Conservation (phyloP, 1,139 yeast genomes). For the Ashbya aceris region DNA sequence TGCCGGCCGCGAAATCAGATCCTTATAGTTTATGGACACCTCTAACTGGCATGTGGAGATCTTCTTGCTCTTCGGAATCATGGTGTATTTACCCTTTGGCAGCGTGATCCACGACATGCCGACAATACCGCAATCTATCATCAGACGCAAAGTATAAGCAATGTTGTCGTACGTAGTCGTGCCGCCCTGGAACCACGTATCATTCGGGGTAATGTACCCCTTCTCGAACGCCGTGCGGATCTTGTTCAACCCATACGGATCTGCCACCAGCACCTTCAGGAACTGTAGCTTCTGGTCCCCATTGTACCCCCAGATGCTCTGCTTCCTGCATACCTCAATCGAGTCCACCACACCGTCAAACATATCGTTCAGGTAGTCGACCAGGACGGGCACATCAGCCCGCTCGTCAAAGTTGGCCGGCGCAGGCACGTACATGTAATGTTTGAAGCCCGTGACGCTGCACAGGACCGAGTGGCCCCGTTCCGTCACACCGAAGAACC, state of each 20-base stretch:
- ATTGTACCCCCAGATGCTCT: conserved; percentile 89
- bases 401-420: conserved; percentile 43
- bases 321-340: conserved; percentile 59
- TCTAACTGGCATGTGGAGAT: conserved; percentile 83
- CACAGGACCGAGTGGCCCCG: conserved; percentile 85
- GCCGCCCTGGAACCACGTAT: conserved; percentile 47
- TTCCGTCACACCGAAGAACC: conserved; percentile 87
- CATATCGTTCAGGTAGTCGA: conserved; percentile 39
- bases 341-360: conserved; percentile 41
- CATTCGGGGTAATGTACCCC: conserved; percentile 65
- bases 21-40: conserved; percentile 55
- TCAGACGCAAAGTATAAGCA: conserved; percentile 72
- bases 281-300: conserved; percentile 74
- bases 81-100: conserved; percentile 59
- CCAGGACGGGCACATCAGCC: conserved; percentile 43
- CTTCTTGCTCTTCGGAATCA: conserved; percentile 34
- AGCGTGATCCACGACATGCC: conserved; percentile 98
- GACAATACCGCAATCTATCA: conserved; percentile 85
- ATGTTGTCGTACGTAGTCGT: conserved; percentile 81
- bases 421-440: conserved; percentile 86
- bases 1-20: conserved; percentile 69
- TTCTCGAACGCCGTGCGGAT: conserved; percentile 74
- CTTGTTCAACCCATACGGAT: conserved; percentile 56
- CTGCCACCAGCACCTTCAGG: conserved; percentile 59
- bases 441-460: conserved; percentile 79